Evolutionary conservation across 306 rosid species (phyloP).

Genomic region (Trichosanthes cucumerina): DNA sequence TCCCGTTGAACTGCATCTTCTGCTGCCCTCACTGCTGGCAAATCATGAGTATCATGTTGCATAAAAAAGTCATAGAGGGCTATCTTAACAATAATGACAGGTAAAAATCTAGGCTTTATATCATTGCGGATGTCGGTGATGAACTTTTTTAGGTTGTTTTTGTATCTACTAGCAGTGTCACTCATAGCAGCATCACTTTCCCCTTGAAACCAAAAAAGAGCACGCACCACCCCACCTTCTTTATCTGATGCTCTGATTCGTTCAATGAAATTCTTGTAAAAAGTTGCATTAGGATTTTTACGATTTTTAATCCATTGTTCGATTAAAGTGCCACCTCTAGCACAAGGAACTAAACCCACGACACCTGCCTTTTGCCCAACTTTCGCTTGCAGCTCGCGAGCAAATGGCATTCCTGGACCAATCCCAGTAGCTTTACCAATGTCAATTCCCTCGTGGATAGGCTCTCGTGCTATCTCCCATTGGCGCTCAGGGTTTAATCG

Average conservation of each 20-base stretch:
- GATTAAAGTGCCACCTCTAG: neutral
- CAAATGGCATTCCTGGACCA: neutral
- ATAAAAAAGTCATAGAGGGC: neutral
- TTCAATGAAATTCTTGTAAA: neutral
- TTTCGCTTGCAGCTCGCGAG: neutral
- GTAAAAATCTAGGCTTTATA: neutral
- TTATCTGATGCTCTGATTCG: neutral
- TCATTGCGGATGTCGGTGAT: neutral
- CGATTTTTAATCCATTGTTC: neutral
- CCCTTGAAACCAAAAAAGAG: neutral
- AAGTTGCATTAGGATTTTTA: neutral
- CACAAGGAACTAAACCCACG: conserved; percentile 3
- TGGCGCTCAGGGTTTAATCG: neutral
- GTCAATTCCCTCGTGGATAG: neutral
- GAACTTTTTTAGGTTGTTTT: neutral
- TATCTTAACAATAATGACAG: neutral
- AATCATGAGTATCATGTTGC: neutral
- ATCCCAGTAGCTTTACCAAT: neutral
- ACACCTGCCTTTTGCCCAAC: neutral
- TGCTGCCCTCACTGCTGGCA: neutral
- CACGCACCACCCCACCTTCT: neutral
- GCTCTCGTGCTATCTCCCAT: conserved; percentile 4
- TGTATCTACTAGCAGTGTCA: neutral
- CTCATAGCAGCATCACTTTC: neutral
- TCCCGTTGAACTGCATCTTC: neutral